phyloP scores from a whole-genome alignment of 2,329 filamentous ascomycete genomes.

The Claviceps sp. region DNA sequence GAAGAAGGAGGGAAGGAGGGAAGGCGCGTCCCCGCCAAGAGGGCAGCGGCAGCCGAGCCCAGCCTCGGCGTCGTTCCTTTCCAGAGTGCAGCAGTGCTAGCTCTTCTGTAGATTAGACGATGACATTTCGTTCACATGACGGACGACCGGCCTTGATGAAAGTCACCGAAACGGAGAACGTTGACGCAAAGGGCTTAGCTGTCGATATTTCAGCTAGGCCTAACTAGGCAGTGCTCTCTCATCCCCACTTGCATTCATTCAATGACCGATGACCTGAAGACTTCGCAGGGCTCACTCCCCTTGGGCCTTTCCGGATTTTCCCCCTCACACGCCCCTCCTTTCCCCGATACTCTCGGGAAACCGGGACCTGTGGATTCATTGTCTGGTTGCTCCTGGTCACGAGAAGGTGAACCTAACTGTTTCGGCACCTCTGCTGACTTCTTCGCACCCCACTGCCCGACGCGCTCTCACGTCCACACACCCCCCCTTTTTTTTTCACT shows the following conservation, averaged over 20 bases:
- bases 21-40: background rate
- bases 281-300: background rate
- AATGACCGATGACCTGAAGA: background rate
- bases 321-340: background rate
- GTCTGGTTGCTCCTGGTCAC: conserved; percentile 2
- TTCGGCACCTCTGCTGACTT: background rate
- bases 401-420: background rate
- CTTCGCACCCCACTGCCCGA: background rate
- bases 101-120: background rate
- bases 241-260: background rate
- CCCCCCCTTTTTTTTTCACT: background rate
- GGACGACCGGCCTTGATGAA: background rate
- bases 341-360: background rate
- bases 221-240: background rate
- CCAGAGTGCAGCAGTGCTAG: background rate
- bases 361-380: background rate
- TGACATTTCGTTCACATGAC: conserved; percentile 3
- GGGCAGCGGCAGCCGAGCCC: background rate
- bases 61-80: background rate
- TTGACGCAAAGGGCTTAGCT: background rate
- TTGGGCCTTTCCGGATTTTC: background rate
- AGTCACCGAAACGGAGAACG: background rate
- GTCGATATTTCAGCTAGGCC: background rate
- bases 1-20: background rate
- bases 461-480: background rate